Evolutionary conservation across 2,329 filamentous ascomycete genomes (phyloP), one percentile per base, ranked within the genome.

Genomic region (Fusarium sp.): DNA sequence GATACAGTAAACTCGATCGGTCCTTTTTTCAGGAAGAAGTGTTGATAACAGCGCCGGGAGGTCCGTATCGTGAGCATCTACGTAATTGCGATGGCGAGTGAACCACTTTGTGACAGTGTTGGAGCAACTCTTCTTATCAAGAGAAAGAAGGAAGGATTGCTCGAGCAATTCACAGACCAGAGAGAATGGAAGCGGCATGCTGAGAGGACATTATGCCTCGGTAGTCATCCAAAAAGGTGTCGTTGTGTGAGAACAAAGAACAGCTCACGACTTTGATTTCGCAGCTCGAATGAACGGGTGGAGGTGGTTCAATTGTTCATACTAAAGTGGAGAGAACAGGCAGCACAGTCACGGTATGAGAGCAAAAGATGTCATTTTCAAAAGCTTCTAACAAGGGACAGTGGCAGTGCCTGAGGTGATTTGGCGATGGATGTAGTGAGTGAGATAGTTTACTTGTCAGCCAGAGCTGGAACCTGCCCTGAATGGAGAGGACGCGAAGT

Each of bases 1-100:
- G 3, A 97, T 85, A 42, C 87, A 88, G 79, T 95, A 97, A 5
- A 96, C 93, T 35, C 94, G 89, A 79, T 97, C 94, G 6, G 90
- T 91, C 60, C 94, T 87, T 73, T 88, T 91, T 71, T 95, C 91
- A 0, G 95, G 94, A 1, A 97, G 87, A 2, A 98, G 82, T 6
- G 92, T 91, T 3, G 93, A 95, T 1, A 97, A 84, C 4, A 98
- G 83, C 6, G 93, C 92, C 3, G 89, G 84, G 4, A 87, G 84
- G 76, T 91, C 84, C 3, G 89, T 89, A 35, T 87, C 85, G 13
- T 88, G 83, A 1, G 86, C 84, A 78, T 91, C 83, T 22, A 97
- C 86, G 3, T 82, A 81, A 22, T 82, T 81, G 10, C 89, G 88
- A 79, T 97, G 89, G 3, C 85, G 83, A 20, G 80, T 79, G 81